These are phyloP conservation scores for Colletotrichum lini DNA, from an alignment of 2,329 filamentous ascomycete species.

Conservation along the genomic window DNA sequence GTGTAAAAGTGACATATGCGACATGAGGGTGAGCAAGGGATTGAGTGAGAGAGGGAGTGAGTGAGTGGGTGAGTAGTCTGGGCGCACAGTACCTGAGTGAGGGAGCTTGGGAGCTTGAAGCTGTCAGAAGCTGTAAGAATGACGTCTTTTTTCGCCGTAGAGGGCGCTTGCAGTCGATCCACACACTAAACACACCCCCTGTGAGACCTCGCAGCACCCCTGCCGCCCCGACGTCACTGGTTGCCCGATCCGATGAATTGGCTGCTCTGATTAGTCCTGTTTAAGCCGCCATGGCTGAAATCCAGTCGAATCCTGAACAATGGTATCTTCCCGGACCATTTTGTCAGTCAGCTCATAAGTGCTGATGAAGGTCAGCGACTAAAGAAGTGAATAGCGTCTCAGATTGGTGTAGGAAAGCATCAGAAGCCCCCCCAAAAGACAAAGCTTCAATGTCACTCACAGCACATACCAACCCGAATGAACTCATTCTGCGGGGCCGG, in stretches of 20 bases:
- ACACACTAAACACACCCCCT: not conserved
- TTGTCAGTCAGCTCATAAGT: too few species aligned
- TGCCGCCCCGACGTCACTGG: slow-evolving; percentile 32
- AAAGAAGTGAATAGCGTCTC: too few species aligned
- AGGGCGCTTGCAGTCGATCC: slow-evolving; percentile 22
- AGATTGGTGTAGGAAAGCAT: too few species aligned
- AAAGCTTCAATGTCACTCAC: not conserved
- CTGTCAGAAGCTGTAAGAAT: slow-evolving; percentile 34
- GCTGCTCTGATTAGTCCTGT: slow-evolving; percentile 2
- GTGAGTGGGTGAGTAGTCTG: not conserved
- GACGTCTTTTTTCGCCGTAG: slow-evolving; percentile 19
- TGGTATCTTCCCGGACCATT: too few species aligned
- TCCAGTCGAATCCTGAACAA: too few species aligned
- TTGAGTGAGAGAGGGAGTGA: not conserved
- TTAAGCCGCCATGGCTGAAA: not conserved
- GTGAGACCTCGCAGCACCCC: not conserved
- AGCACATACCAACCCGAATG: not conserved
- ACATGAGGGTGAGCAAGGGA: not conserved
- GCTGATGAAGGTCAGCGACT: too few species aligned
- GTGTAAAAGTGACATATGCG: not conserved
- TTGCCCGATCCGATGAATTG: slow-evolving; percentile 15
- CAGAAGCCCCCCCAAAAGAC: too few species aligned
- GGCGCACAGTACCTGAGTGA: not conserved
- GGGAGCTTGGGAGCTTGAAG: not conserved
- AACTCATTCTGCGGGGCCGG: slow-evolving; percentile 3